These are phyloP conservation scores for Aspergillus tamarii DNA, from an alignment of 2,329 filamentous ascomycete species.

Conservation along the genomic window DNA sequence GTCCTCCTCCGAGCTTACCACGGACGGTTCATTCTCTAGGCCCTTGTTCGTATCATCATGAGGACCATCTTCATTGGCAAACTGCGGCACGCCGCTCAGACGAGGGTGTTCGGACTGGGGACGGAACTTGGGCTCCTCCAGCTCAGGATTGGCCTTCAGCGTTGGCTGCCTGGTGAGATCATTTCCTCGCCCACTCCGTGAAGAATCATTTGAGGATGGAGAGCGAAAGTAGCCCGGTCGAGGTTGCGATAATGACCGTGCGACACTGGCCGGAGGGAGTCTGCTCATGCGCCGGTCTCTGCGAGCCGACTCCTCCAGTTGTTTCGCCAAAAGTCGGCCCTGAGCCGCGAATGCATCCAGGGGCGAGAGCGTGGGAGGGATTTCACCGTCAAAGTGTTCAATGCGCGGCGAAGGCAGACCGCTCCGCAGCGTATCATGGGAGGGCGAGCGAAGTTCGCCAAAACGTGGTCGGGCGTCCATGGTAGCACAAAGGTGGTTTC, in stretches of 20 bases:
- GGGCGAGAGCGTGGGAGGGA: constrained; percentile 85
- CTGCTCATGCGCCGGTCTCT: constrained; percentile 81
- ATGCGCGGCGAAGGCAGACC: constrained; percentile 73
- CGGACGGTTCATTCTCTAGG: constrained; percentile 27
- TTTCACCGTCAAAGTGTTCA: constrained; percentile 71
- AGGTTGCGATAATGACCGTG: constrained; percentile 77
- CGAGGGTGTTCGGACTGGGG: constrained; percentile 76
- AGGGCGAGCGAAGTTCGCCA: constrained; percentile 63
- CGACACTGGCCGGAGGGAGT: constrained; percentile 78
- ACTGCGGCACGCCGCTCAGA: constrained; percentile 63
- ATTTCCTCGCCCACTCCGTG: constrained; percentile 15
- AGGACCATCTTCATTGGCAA: constrained; percentile 35
- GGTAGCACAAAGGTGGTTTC: constrained; percentile 11
- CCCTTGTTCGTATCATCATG: constrained; percentile 44
- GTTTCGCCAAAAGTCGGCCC: constrained; percentile 81
- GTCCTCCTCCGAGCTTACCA: constrained; percentile 20
- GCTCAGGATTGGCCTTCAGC: constrained; percentile 38
- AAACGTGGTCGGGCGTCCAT: constrained; percentile 63
- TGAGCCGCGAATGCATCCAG: constrained; percentile 94
- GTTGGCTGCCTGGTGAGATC: constrained; percentile 44
- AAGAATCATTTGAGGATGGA: constrained; percentile 62
- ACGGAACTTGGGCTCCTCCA: constrained; percentile 54
- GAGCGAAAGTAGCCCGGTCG: constrained; percentile 82
- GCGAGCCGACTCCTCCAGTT: constrained; percentile 78
- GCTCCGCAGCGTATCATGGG: constrained; percentile 56